phyloP scores from a whole-genome alignment of 352 stramenopile genomes.

The Discostella stelligera region DNA sequence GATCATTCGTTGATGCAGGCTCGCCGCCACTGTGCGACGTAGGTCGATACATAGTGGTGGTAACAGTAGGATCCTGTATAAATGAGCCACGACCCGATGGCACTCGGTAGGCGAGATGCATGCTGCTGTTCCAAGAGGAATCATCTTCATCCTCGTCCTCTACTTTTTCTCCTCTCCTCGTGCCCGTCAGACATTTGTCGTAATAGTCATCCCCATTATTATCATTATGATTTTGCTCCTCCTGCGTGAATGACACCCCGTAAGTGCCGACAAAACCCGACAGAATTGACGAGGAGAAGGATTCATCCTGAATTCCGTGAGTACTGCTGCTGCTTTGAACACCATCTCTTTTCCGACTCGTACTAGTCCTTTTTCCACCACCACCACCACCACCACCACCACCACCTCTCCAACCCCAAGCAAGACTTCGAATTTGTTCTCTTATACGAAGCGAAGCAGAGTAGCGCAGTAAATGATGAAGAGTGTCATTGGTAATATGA shows the following conservation, averaged over 20 bases:
- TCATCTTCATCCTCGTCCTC: neutral
- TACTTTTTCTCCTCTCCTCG: neutral
- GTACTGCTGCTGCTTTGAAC: constrained; percentile 36
- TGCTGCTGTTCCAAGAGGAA: constrained; percentile 25
- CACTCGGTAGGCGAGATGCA: constrained; percentile 66
- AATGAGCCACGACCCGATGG: constrained; percentile 29
- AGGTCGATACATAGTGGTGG: neutral
- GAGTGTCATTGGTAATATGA: constrained; percentile 71
- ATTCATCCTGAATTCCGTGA: neutral
- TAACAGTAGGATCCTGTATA: constrained; percentile 25
- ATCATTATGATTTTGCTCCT: too few species aligned
- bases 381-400: neutral
- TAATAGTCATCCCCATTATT: too few species aligned
- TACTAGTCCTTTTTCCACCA: neutral
- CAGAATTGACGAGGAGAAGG: neutral
- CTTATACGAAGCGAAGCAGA: constrained; percentile 38
- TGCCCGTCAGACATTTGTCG: constrained; percentile 4
- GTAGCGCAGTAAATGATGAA: constrained; percentile 70
- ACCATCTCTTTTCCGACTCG: too few species aligned
- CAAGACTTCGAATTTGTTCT: constrained; percentile 62
- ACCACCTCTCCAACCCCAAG: constrained; percentile 53
- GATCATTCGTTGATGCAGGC: neutral
- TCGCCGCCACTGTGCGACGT: too few species aligned
- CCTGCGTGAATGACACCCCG: too few species aligned
- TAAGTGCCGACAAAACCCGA: too few species aligned